Evolutionary conservation across 257 asterid genomes (phyloP).

Genomic region (Capsicum baccatum): DNA sequence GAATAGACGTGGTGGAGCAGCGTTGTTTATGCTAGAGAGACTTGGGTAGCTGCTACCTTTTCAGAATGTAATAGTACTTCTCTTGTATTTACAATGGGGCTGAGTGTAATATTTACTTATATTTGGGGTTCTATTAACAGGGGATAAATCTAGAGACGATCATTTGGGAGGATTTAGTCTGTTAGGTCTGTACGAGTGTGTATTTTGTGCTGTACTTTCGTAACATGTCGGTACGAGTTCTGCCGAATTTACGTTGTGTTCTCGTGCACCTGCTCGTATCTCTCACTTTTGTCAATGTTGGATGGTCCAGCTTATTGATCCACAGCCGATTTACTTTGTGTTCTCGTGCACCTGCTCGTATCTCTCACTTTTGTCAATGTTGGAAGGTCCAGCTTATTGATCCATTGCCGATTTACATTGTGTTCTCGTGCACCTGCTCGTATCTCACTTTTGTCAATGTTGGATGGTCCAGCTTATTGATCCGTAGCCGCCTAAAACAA

Average conservation of each 20-base stretch:
- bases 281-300: neutral
- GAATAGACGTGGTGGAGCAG: constrained; percentile 38
- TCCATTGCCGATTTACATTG: neutral
- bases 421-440: neutral
- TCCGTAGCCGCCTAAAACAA: neutral
- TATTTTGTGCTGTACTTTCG: neutral
- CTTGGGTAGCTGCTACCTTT: neutral
- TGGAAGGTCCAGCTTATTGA: neutral
- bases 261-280: neutral
- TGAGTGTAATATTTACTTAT: neutral
- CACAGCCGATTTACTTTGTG: neutral
- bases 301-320: neutral
- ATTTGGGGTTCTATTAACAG: neutral
- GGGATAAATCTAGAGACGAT: neutral
- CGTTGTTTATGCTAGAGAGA: neutral
- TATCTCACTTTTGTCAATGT: neutral
- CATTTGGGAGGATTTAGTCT: neutral
- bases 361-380: neutral
- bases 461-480: neutral
- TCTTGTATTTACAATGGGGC: neutral
- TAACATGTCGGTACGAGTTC: neutral
- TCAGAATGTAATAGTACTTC: neutral
- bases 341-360: neutral
- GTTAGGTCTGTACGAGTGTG: neutral
- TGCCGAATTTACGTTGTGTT: neutral